A percentile compares a stretch with the other conserved stretches of the same genome.
These are phyloP conservation scores for Mucor ambiguus DNA, from an alignment of 371 early-diverging fungal species.

Conservation along the genomic window DNA sequence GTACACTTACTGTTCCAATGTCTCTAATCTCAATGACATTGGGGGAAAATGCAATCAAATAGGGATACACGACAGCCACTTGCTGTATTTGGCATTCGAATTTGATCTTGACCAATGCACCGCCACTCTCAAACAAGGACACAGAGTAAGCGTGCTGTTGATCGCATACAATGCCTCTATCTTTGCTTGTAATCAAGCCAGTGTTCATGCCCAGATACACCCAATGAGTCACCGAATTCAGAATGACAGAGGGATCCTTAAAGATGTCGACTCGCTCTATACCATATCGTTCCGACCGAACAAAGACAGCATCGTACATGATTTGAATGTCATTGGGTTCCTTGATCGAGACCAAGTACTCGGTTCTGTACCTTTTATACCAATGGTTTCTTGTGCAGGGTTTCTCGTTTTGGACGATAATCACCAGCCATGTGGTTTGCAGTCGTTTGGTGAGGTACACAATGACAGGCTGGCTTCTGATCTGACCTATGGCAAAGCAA, in stretches of 20 bases:
- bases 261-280: slow-evolving; percentile 19
- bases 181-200: neutral
- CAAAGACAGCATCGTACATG: slow-evolving; percentile 11
- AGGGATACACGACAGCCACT: slow-evolving; percentile 31
- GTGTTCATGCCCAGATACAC: neutral
- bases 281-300: slow-evolving; percentile 18
- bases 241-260: neutral
- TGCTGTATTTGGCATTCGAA: slow-evolving; percentile 31
- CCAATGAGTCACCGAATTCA: neutral
- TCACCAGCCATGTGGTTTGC: slow-evolving; percentile 17
- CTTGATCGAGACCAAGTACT: slow-evolving; percentile 17
- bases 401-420: slow-evolving; percentile 1
- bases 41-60: slow-evolving; percentile 37
- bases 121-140: slow-evolving; percentile 2
- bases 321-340: slow-evolving; percentile 16
- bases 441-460: slow-evolving; percentile 15
- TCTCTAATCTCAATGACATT: slow-evolving; percentile 41
- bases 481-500: slow-evolving; percentile 17
- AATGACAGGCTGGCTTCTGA: slow-evolving; percentile 18
- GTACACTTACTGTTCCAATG: slow-evolving; percentile 36
- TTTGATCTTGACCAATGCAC: slow-evolving; percentile 9
- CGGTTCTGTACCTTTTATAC: slow-evolving; percentile 20
- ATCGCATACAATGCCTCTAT: slow-evolving; percentile 8
- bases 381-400: slow-evolving; percentile 1
- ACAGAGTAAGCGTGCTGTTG: slow-evolving; percentile 3